These are phyloP conservation scores for Saksenaea oblongispora DNA, from an alignment of 371 early-diverging fungal species.

Conservation along the genomic window DNA sequence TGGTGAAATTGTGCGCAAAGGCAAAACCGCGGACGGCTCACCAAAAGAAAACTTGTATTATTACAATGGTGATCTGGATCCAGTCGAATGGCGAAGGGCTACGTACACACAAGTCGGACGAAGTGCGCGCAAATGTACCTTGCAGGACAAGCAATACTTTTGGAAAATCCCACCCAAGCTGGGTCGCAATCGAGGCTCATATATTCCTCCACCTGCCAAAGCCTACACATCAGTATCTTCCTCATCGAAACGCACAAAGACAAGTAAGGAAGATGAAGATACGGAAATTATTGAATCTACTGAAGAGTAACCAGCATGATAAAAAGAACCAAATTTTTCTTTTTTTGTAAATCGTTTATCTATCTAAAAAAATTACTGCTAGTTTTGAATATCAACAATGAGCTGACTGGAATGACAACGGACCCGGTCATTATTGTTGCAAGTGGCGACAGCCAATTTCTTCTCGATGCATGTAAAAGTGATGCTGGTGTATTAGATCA, in stretches of 20 bases:
- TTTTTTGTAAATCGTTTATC: too few species aligned
- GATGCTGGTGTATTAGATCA: too few species aligned
- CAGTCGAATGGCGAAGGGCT: constrained; percentile 55
- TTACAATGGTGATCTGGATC: constrained; percentile 61
- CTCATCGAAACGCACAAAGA: neutral
- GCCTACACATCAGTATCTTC: neutral
- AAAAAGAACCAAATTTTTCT: neutral
- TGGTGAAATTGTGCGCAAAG: constrained; percentile 64
- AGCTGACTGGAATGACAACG: too few species aligned
- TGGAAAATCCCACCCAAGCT: constrained; percentile 68
- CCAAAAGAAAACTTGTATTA: constrained; percentile 64
- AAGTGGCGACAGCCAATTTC: too few species aligned
- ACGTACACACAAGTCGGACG: constrained; percentile 59
- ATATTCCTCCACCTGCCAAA: constrained; percentile 47
- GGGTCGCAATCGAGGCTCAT: constrained; percentile 52
- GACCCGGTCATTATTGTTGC: too few species aligned
- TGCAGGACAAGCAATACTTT: constrained; percentile 70
- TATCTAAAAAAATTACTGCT: too few species aligned
- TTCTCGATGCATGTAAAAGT: too few species aligned
- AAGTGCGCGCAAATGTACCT: constrained; percentile 65
- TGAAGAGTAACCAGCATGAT: neutral
- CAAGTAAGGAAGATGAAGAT: constrained; percentile 1
- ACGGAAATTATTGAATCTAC: neutral
- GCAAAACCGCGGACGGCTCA: constrained; percentile 66
- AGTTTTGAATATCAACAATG: too few species aligned